phyloP scores from a whole-genome alignment of 1,284 basidiomycete genomes.

The Ganoderma boninense region DNA sequence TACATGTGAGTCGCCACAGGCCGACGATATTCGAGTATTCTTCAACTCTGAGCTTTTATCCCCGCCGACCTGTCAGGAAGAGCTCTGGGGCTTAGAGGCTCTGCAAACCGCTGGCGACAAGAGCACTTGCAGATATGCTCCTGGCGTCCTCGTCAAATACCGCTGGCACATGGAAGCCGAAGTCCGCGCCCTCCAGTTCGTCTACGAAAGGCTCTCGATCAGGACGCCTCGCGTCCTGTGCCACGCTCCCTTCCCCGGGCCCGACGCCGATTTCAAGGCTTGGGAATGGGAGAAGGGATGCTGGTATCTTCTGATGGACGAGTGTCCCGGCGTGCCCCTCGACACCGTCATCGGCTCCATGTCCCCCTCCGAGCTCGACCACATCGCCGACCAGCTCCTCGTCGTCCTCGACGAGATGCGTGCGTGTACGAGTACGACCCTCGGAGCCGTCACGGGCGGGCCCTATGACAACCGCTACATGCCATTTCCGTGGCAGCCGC shows the following conservation, averaged over 20 bases:
- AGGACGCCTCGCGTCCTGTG: background rate
- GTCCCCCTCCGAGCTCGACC: background rate
- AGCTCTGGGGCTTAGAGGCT: background rate
- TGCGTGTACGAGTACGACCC: background rate
- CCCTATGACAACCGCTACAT: background rate
- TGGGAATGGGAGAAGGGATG: background rate
- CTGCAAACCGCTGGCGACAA: background rate
- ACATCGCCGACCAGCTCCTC: background rate
- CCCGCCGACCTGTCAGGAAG: background rate
- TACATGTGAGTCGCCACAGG: background rate
- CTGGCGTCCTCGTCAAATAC: background rate
- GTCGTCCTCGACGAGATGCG: background rate
- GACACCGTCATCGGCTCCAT: background rate
- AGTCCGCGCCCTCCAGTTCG: background rate
- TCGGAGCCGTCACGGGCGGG: background rate
- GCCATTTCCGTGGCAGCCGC: background rate
- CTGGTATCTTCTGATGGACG: background rate
- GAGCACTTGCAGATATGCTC: background rate
- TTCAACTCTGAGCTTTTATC: background rate
- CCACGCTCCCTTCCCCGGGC: background rate
- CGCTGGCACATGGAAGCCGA: background rate
- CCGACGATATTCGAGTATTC: background rate
- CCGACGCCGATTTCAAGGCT: background rate
- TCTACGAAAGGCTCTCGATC: background rate
- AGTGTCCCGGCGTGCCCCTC: background rate